Evolutionary conservation across 495 filamentous ascomycete species (phyloP).

Genomic region (Penicillium tannophilum): DNA sequence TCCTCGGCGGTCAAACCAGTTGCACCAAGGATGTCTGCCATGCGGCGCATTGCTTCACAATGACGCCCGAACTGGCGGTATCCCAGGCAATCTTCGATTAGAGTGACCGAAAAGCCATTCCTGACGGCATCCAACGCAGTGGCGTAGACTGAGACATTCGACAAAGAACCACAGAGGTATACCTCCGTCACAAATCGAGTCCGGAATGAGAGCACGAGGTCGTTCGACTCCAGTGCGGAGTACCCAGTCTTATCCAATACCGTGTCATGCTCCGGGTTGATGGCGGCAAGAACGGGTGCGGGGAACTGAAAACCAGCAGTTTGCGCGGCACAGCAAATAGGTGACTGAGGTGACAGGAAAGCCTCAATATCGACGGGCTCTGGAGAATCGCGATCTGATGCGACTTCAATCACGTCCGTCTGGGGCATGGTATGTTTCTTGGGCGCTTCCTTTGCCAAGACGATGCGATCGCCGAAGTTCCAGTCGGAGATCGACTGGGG

Average conservation of each 20-base stretch:
- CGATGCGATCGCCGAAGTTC: constrained; percentile 41
- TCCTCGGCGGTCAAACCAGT: constrained; percentile 60
- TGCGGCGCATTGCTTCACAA: constrained; percentile 71
- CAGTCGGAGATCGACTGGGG: constrained; percentile 55
- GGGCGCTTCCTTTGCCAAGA: constrained; percentile 32
- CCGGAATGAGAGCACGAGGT: constrained; percentile 69
- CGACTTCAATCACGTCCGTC: constrained; percentile 25
- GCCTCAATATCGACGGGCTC: constrained; percentile 57
- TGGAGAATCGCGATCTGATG: constrained; percentile 27
- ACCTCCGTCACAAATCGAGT: constrained; percentile 83
- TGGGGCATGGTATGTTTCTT: constrained; percentile 11
- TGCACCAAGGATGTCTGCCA: constrained; percentile 76
- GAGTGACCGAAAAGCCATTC: constrained; percentile 80
- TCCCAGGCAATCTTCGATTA: constrained; percentile 89
- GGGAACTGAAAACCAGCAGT: constrained; percentile 70
- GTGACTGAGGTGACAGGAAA: constrained; percentile 57
- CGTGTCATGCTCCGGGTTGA: constrained; percentile 62
- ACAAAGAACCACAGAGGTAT: constrained; percentile 88
- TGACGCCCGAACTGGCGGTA: constrained; percentile 75
- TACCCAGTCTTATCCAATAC: constrained; percentile 81
- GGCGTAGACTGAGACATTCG: constrained; percentile 87
- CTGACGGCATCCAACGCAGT: constrained; percentile 89
- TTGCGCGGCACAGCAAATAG: constrained; percentile 60
- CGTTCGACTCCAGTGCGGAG: constrained; percentile 79
- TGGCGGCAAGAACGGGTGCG: constrained; percentile 54